Percentiles rank a stretch among this genome's conserved stretches.
These are phyloP conservation scores for Podila epicladia DNA, from an alignment of 192 early-diverging fungal genomes.

Conservation along the genomic window DNA sequence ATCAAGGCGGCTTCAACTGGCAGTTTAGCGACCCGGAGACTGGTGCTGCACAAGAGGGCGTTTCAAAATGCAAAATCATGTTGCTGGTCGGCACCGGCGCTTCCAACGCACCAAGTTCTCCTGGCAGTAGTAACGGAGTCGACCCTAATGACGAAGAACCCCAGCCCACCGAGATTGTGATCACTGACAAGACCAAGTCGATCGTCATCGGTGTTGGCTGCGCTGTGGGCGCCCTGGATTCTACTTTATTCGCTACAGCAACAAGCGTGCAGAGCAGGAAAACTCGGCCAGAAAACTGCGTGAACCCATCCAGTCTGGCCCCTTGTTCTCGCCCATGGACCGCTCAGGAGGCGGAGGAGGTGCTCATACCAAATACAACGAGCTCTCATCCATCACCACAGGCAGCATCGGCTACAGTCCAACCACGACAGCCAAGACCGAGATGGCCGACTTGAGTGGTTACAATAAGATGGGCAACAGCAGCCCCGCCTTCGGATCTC, in stretches of 20 bases:
- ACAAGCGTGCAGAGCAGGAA: slow-evolving; percentile 24
- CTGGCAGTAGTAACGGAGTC: background rate
- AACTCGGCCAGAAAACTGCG: slow-evolving; percentile 7
- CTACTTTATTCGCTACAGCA: slow-evolving; percentile 39
- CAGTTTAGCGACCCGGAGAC: slow-evolving; percentile 13
- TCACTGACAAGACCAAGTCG: slow-evolving; percentile 26
- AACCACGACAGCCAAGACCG: slow-evolving; percentile 11
- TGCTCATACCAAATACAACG: slow-evolving; percentile 23
- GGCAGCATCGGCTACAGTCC: slow-evolving; percentile 23
- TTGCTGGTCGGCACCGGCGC: slow-evolving; percentile 19
- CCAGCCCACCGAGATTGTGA: background rate
- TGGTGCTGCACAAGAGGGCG: background rate
- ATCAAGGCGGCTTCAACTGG: slow-evolving; percentile 29
- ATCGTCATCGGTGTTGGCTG: slow-evolving; percentile 39
- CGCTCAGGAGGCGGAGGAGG: background rate
- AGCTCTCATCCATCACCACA: slow-evolving; percentile 29
- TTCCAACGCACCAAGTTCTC: background rate
- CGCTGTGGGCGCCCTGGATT: slow-evolving; percentile 30
- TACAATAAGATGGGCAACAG: background rate
- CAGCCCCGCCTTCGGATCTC: slow-evolving; percentile 11
- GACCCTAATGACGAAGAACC: slow-evolving; percentile 11
- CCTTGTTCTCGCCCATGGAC: slow-evolving; percentile 27
- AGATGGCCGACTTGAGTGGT: slow-evolving; percentile 21
- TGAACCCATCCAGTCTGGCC: slow-evolving; percentile 32
- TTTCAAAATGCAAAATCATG: slow-evolving; percentile 19